Conservation (phyloP, 768 basidiomycete species). For the Trichaptum fuscoviolaceum region DNA sequence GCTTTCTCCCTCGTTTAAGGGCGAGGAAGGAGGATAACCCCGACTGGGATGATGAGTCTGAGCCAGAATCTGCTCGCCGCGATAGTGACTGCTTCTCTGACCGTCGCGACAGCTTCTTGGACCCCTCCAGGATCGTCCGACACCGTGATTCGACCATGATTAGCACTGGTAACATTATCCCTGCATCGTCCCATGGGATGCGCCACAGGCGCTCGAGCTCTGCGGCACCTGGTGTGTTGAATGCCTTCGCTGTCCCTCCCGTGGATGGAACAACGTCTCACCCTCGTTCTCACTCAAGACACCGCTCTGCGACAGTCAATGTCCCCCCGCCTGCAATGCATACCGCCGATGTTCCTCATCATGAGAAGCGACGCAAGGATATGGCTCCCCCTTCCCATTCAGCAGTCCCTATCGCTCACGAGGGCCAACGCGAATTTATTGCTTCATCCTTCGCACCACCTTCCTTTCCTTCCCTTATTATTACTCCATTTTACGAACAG, state of each 20-base stretch:
- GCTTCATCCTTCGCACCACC: slow-evolving; percentile 38
- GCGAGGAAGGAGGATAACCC: not conserved
- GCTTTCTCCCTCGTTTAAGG: slow-evolving; percentile 14
- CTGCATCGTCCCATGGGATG: not conserved
- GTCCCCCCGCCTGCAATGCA: slow-evolving; percentile 29
- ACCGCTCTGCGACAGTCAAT: slow-evolving; percentile 38
- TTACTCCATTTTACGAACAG: not conserved
- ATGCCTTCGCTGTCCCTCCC: slow-evolving; percentile 10
- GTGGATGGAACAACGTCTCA: slow-evolving; percentile 12
- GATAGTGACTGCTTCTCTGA: slow-evolving; percentile 28
- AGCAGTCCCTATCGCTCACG: too few species aligned
- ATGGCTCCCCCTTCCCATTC: not conserved
- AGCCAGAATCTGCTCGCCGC: slow-evolving; percentile 35
- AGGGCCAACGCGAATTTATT: slow-evolving; percentile 37
- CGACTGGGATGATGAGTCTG: slow-evolving; percentile 16
- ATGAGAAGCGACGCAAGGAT: not conserved
- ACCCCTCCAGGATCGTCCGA: slow-evolving; percentile 15
- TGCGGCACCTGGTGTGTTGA: not conserved
- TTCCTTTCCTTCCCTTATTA: slow-evolving; percentile 5
- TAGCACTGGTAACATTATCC: not conserved
- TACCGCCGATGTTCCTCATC: not conserved
- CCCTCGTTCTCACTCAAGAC: slow-evolving; percentile 26
- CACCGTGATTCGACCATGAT: slow-evolving; percentile 12
- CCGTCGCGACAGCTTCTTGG: slow-evolving; percentile 10
- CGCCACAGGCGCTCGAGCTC: not conserved